Percentiles rank a stretch among this genome's conserved stretches.
These are phyloP conservation scores for Ascoidea tarda DNA, from an alignment of 805 yeast genomes.

Conservation along the genomic window DNA sequence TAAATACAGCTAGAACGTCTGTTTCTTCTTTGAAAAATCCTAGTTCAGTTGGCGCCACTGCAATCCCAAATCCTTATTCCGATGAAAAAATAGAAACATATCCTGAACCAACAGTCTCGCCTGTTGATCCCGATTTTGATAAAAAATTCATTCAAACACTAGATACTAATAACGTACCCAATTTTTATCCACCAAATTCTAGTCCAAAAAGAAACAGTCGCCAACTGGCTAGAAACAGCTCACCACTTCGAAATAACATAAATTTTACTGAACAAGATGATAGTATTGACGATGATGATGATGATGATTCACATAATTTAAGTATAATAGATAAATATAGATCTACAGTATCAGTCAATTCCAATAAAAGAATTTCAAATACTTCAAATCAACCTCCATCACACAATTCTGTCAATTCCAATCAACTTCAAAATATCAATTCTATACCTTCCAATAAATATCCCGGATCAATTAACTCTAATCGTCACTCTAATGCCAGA, in stretches of 20 bases:
- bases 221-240: not conserved
- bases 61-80: not conserved
- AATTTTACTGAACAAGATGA: not conserved
- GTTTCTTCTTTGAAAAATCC: not conserved
- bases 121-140: not conserved
- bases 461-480: not conserved
- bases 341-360: constrained; percentile 14
- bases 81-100: not conserved
- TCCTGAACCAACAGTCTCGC: not conserved
- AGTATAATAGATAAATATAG: no score
- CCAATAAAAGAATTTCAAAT: constrained; percentile 1
- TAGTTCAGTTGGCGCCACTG: not conserved
- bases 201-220: not conserved
- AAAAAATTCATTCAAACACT: not conserved
- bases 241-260: not conserved
- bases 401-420: no score
- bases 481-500: not conserved
- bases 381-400: no score
- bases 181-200: not conserved
- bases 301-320: not conserved
- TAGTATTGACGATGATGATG: not conserved
- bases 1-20: not conserved
- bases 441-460: no score
- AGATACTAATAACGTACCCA: not conserved
- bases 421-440: no score